Base-by-base conservation (phyloP, 2,329 filamentous ascomycete genomes). In the Septoria linicola region DNA sequence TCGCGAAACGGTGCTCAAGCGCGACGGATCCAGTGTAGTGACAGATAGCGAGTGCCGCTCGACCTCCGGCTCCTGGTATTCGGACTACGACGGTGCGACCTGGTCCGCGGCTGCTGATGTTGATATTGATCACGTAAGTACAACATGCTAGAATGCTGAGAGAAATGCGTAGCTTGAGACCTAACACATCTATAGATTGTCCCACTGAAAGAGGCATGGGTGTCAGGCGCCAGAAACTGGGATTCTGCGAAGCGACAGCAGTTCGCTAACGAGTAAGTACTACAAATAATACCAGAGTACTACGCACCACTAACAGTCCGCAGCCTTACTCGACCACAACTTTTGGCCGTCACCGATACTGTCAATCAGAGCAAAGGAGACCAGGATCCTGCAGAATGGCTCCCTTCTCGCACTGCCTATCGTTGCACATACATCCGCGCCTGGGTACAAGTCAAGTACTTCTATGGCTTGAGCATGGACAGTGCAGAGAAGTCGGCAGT, bases 101-200 rank as follows among this genome's bases (percentile, higher is more conserved):
- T 89, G 85, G 84, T 85, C 81, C 0, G 73, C 75, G 0, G 80
- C 87, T 1, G 79, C 76, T 14, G 85, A 91, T 60, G 68, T 93
- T 1, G 87, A 92, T 60, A 92, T 93, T 53, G 89, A 93, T 68
- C 89, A 93, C 67, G 77, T 93, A n/a, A n/a, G n/a, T n/a, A n/a
- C n/a, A n/a, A n/a, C n/a, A n/a, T n/a, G n/a, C n/a, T n/a, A n/a
- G n/a, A n/a, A n/a, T n/a, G n/a, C n/a, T n/a, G n/a, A n/a, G n/a
- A n/a, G n/a, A n/a, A n/a, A n/a, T n/a, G n/a, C n/a, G n/a, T n/a
- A n/a, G n/a, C n/a, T n/a, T n/a, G n/a, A n/a, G n/a, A n/a, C n/a
- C n/a, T n/a, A n/a, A n/a, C n/a, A n/a, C n/a, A n/a, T n/a, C n/a
- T n/a, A n/a, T n/a, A n/a, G n/a, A n/a, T n/a, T 71, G 87, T 95